Evolutionary conservation across 768 basidiomycete species (phyloP).

Genomic region (Phaeolepiota aurea): DNA sequence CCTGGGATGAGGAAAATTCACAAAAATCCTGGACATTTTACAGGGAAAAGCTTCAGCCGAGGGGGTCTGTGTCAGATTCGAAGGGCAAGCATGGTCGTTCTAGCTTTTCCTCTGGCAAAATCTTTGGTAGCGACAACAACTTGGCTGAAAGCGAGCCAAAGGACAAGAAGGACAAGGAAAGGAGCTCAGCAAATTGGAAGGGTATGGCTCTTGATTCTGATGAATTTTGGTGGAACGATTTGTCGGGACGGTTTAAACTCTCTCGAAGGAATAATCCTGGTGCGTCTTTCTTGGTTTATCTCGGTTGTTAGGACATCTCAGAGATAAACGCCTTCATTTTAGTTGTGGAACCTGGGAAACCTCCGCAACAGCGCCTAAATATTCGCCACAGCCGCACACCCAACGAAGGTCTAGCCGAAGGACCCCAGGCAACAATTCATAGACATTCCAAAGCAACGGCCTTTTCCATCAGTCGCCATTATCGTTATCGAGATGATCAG

Average conservation of each 20-base stretch:
- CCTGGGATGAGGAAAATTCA: slow-evolving; percentile 35
- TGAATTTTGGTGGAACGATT: slow-evolving; percentile 61
- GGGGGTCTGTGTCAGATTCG: slow-evolving; percentile 2
- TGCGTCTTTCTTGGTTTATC: slow-evolving; percentile 14
- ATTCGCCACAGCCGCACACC: slow-evolving; percentile 46
- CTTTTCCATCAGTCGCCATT: slow-evolving; percentile 71
- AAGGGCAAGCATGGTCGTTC: neutral
- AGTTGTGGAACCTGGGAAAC: slow-evolving; percentile 47
- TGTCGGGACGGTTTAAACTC: slow-evolving; percentile 59
- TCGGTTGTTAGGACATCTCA: neutral
- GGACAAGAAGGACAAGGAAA: slow-evolving; percentile 17
- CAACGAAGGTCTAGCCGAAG: slow-evolving; percentile 27
- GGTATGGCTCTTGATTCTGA: slow-evolving; percentile 45
- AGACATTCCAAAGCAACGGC: slow-evolving; percentile 75
- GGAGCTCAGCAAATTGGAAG: slow-evolving; percentile 22
- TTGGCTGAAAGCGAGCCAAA: slow-evolving; percentile 7
- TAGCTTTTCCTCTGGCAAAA: slow-evolving; percentile 3
- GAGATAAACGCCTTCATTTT: slow-evolving; percentile 2
- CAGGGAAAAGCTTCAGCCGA: slow-evolving; percentile 37
- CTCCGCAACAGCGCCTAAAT: slow-evolving; percentile 61
- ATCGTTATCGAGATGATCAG: slow-evolving; percentile 14
- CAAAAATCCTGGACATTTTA: slow-evolving; percentile 52
- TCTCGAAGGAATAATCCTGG: slow-evolving; percentile 34
- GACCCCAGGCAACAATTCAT: slow-evolving; percentile 65
- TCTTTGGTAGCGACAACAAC: slow-evolving; percentile 1